phyloP scores from a whole-genome alignment of 371 early-diverging fungal species.

The Syncephalastrum racemosum region DNA sequence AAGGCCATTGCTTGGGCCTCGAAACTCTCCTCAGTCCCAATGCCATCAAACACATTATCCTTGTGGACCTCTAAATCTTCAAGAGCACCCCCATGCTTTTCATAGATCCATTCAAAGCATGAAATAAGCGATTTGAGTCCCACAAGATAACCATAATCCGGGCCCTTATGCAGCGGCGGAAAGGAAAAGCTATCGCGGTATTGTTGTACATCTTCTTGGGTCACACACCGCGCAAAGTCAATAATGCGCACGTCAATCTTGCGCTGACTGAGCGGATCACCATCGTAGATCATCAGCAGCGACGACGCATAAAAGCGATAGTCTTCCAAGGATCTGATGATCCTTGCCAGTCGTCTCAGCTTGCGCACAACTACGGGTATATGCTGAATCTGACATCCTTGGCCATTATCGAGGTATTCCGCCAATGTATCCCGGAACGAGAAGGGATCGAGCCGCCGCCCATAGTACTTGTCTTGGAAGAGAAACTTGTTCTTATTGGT shows the following conservation, averaged over 20 bases:
- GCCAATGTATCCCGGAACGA: constrained; percentile 79
- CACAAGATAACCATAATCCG: constrained; percentile 75
- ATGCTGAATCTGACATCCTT: constrained; percentile 67
- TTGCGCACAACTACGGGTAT: constrained; percentile 80
- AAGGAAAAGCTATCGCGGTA: constrained; percentile 40
- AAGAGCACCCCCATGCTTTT: constrained; percentile 39
- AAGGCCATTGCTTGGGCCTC: constrained; percentile 15
- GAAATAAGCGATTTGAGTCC: constrained; percentile 70
- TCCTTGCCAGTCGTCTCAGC: constrained; percentile 68
- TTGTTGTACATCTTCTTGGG: constrained; percentile 29
- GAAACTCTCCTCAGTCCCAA: constrained; percentile 25
- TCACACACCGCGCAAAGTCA: constrained; percentile 89
- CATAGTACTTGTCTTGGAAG: constrained; percentile 94
- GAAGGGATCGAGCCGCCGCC: constrained; percentile 75
- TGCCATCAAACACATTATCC: constrained; percentile 34
- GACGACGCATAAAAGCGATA: constrained; percentile 92
- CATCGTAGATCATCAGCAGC: constrained; percentile 64
- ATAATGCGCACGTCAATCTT: constrained; percentile 87
- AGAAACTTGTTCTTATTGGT: constrained; percentile 55
- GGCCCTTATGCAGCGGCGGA: constrained; percentile 68
- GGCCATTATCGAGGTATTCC: constrained; percentile 84
- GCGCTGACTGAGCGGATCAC: constrained; percentile 19
- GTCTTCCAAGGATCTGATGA: constrained; percentile 70
- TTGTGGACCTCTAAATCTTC: constrained; percentile 23
- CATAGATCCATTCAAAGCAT: constrained; percentile 66